Percentiles rank a stretch among this genome's conserved stretches.
Evolutionary conservation across 106 monocot genomes (phyloP).

Genomic region (Apostasia ramifera): DNA sequence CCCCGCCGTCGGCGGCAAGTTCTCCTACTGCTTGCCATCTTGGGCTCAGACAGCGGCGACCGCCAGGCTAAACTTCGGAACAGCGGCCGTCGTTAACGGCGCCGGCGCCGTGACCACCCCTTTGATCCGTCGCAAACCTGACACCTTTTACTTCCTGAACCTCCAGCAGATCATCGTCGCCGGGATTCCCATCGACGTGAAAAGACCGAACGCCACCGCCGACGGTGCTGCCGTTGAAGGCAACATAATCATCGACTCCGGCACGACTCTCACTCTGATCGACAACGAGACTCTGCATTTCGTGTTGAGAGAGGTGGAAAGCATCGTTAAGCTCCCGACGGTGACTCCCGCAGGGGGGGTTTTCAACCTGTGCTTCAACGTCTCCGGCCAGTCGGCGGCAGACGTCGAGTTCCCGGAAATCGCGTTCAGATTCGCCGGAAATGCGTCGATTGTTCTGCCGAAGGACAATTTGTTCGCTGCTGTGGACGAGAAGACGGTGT

Average conservation of each 20-base stretch:
- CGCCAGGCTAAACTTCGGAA: too few species aligned
- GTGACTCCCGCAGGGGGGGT: background rate
- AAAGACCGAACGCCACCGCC: background rate
- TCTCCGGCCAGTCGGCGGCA: background rate
- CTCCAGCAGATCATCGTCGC: background rate
- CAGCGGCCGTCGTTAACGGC: background rate
- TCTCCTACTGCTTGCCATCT: background rate
- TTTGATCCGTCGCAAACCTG: background rate
- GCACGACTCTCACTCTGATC: background rate
- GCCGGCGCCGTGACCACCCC: background rate
- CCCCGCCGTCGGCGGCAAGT: background rate
- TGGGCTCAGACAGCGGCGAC: background rate
- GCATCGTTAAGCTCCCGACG: background rate
- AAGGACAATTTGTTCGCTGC: background rate
- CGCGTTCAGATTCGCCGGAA: background rate
- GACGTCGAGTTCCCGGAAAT: background rate
- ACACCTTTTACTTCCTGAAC: background rate
- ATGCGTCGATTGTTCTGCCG: background rate
- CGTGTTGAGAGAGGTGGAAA: background rate
- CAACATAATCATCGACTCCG: background rate
- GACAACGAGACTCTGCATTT: background rate
- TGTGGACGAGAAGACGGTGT: background rate
- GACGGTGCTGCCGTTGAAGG: background rate
- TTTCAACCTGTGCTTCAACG: background rate
- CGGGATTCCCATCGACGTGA: background rate